Base-by-base conservation (phyloP, 441 rosid genomes). In the Eruca vesicaria region DNA sequence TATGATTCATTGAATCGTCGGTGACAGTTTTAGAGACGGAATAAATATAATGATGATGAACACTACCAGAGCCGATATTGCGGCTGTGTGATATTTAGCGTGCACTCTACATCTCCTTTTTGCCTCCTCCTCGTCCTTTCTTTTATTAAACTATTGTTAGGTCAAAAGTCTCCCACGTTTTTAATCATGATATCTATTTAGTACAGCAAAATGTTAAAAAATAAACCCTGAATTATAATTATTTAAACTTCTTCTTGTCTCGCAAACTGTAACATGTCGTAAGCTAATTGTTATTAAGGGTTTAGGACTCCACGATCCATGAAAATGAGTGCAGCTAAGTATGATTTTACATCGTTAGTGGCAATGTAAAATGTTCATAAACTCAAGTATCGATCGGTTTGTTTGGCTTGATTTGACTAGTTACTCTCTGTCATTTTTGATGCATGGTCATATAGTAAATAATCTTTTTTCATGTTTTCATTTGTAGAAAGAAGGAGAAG, bases 401-500 rank as follows among this genome's bases (percentile, higher is more conserved):
- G n/a, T n/a, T n/a, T n/a, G n/a, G n/a, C n/a, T n/a, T n/a, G n/a
- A n/a, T n/a, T n/a, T n/a, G n/a, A n/a, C n/a, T n/a, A n/a, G n/a
- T n/a, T n/a, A n/a, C n/a, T n/a, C n/a, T n/a, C n/a, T n/a, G 29
- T 21, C 61, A 31, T 7, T 31, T 15, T 1, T 29, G 29, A 57
- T 26, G 63, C 53, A 31, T 15, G 15, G 6, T 62, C 66, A 8
- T 41, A 0, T 35, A 67, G 2, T n/a, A 33, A 19, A 12, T 63
- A 57, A 77, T 72, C 59, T 79, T 19, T n/a, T 79, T 75, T 78
- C 38, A 79, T 75, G 5, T 45, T 11, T 55, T 76, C 78, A 38
- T 6, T 26, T 83, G 81, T 70, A 94, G 98, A 86, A 82, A 78
- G 58, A 89, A 86, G 80, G 92, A 41, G 38, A 86, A 73, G 78